Evolutionary conservation across 2,329 filamentous ascomycete species (phyloP), one percentile per base, ranked within the genome.

Genomic region (Botrytis squamosa): DNA sequence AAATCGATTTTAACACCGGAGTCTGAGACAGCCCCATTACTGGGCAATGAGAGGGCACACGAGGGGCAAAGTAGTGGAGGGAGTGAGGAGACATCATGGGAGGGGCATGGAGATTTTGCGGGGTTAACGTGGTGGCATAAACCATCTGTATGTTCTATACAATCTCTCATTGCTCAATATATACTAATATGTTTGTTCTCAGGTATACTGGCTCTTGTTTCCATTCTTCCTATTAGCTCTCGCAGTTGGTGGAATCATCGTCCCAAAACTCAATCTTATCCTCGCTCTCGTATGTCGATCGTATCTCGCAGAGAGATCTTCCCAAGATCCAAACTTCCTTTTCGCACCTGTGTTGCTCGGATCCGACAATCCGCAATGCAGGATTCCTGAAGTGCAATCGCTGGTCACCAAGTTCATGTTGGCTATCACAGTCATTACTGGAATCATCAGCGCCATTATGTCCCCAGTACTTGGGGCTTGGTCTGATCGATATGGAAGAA

Each of bases 201-300:
- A 93, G 93, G 89, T 97, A 70, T 93, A 87, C 82, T 98, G 94
- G 93, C 86, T 98, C 7, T 82, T 98, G 12, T 89, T 88, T 0
- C 93, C 94, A 0, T 96, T 95, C 82, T 86, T 92, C 73, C 83
- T 97, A 63, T 95, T 94, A 80, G 93, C 94, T 0, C 85, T 97
- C 71, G 94, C 95, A 0, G 95, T 96, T 82, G 96, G 95, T 46
- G 94, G 93, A 73, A 88, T 93, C 10, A 85, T 96, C 12, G 93
- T 98, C 14, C 95, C 95, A 16, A 96, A 92, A 81, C 86, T 97
- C 75, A 97, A 97, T 80, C 84, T 98, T 83, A 93, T 97, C 75
- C 86, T 97, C 75, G 88, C 91, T 74, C 86, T 99, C 42, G 89
- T 98, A 70, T 99, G 96, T 82, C 89, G 90, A 75, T 88, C 92